These are phyloP conservation scores for Candida xiaguanensis DNA, from an alignment of 805 yeast species.

Conservation along the genomic window DNA sequence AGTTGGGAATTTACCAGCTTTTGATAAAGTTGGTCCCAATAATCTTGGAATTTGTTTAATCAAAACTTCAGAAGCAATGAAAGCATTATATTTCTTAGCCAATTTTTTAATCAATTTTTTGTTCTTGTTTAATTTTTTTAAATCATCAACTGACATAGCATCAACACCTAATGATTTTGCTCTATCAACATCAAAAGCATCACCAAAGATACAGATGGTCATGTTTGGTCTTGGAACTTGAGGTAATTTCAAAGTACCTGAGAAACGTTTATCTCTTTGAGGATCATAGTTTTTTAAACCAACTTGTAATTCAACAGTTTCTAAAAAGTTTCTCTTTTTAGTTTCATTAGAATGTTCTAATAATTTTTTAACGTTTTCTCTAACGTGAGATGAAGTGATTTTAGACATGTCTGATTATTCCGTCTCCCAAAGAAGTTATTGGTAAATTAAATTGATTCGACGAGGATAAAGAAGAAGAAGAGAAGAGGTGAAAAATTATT, in stretches of 20 bases:
- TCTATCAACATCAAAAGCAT: constrained; percentile 99
- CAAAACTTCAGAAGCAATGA: constrained; percentile 98
- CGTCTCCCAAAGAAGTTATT: constrained; percentile 73
- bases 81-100: constrained; percentile 99
- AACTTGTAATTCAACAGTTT: constrained; percentile 99
- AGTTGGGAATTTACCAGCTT: constrained; percentile 99
- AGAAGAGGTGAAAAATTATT: constrained; percentile 5
- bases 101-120: constrained; percentile 99
- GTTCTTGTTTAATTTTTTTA: constrained; percentile 99
- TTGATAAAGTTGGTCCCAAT: constrained; percentile 99
- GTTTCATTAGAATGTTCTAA: constrained; percentile 86
- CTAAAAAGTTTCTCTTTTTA: constrained; percentile 99
- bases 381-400: constrained; percentile 87
- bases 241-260: constrained; percentile 98
- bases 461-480: constrained; percentile 40
- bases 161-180: constrained; percentile 99
- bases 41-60: constrained; percentile 99
- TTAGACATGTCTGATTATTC: constrained; percentile 64
- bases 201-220: constrained; percentile 99
- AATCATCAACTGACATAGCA: constrained; percentile 99
- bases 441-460: constrained; percentile 51
- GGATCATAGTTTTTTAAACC: constrained; percentile 99
- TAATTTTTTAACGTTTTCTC: constrained; percentile 93
- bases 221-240: constrained; percentile 99
- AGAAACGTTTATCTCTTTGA: constrained; percentile 99